These are phyloP conservation scores for Tricholoma hemisulphureum DNA, from an alignment of 768 basidiomycete species.

Conservation along the genomic window DNA sequence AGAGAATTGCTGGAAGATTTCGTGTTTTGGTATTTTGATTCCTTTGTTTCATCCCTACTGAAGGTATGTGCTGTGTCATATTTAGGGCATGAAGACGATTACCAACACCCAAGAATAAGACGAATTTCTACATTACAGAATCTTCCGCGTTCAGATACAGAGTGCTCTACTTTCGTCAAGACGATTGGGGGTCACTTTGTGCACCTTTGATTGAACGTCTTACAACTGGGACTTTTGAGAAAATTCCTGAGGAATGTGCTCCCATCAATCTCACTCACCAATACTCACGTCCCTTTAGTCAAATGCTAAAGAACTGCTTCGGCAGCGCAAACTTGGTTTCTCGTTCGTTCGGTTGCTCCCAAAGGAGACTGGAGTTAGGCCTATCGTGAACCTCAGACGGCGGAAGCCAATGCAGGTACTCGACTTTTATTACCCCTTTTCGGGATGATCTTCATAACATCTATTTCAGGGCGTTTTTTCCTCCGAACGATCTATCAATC, in stretches of 20 bases:
- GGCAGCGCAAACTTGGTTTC: constrained; percentile 74
- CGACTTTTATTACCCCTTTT: neutral
- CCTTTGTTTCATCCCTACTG: constrained; percentile 75
- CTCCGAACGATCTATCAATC: constrained; percentile 73
- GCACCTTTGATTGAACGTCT: constrained; percentile 79
- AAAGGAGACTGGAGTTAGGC: constrained; percentile 92
- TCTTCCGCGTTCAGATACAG: constrained; percentile 81
- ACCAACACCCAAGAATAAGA: constrained; percentile 44
- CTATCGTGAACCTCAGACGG: constrained; percentile 85
- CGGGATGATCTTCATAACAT: neutral
- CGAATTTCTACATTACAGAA: constrained; percentile 92
- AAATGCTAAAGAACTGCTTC: constrained; percentile 63
- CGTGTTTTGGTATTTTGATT: constrained; percentile 92
- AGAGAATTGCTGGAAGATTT: constrained; percentile 85
- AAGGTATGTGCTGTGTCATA: constrained; percentile 48
- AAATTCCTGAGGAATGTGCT: constrained; percentile 59
- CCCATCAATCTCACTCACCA: neutral
- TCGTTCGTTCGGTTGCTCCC: constrained; percentile 88
- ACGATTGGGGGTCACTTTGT: constrained; percentile 88
- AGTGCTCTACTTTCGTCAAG: constrained; percentile 89
- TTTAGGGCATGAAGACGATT: neutral
- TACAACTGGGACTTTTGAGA: constrained; percentile 64
- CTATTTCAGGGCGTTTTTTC: constrained; percentile 31
- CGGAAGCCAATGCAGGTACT: constrained; percentile 38
- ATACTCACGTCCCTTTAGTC: constrained; percentile 34